Base-by-base conservation (phyloP, 345 rosid genomes). In the Gossypium bickii region DNA sequence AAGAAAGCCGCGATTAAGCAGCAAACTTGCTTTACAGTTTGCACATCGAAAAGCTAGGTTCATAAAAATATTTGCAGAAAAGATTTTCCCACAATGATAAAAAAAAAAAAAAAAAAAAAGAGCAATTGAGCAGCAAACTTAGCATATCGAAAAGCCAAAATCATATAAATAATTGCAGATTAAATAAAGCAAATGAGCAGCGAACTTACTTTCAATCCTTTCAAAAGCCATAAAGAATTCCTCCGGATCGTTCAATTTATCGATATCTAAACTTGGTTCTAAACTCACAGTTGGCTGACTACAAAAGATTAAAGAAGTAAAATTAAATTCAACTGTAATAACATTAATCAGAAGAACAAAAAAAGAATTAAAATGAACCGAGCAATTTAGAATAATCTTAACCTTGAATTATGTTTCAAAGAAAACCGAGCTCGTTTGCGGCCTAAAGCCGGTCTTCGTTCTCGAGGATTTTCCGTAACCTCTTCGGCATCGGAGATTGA, bases 201-300 rank as follows among this genome's bases (percentile, higher is more conserved):
- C 4, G 45, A 78, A 79, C 93, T 87, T 84, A 94, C 98, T 79
- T 78, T 85, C 80, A 74, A 29, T 76, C 78, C 76, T 88, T 63
- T 87, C 97, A 77, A 57, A 91, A 59, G 90, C 98, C 70, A 72
- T 74, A 79, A 90, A 92, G 76, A 78, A 94, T 6, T 94, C 96
- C 44, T 84, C 88, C 3, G 94, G 94, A 41, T 83, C 94, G 47
- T 83, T 83, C 77, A 84, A 78, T 74, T 87, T 85, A 78, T 83
- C 90, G 65, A 80, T 65, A 77, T 91, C 93, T 77, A 91, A 87
- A 71, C 74, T 79, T 60, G 85, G 89, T 55, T 82, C 89, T 68
- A 84, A 76, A 73, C 38, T 74, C 63, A 79, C 84, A 70, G 75
- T 74, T 48, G 87, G 82, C 77, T 83, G 85, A 82, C 98, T 92